phyloP scores from a whole-genome alignment of 2,329 filamentous ascomycete species.

The Dactylonectria macrodidyma region DNA sequence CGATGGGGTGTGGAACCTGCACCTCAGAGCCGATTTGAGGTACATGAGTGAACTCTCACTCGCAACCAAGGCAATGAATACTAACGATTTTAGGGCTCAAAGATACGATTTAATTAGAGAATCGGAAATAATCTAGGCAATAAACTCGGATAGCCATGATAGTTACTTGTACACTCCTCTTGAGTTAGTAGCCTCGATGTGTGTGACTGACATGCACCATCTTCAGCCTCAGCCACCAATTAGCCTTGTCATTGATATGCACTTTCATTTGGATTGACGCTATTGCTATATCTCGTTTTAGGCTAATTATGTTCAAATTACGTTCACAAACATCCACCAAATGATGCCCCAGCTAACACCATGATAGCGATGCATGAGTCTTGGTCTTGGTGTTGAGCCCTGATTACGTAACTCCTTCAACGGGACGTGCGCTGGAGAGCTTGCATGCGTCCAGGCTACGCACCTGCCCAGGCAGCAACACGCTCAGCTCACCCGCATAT shows the following conservation, averaged over 20 bases:
- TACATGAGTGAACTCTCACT: too few relatives aligned
- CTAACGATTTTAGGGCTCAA: too few relatives aligned
- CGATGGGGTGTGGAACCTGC: too few relatives aligned
- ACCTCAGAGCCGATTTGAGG: too few relatives aligned
- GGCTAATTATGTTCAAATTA: not conserved
- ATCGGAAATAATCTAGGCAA: too few relatives aligned
- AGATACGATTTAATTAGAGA: too few relatives aligned
- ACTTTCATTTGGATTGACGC: not conserved
- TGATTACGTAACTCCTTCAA: not conserved
- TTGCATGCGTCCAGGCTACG: not conserved
- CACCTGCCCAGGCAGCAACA: conserved; percentile 7
- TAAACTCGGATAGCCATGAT: too few relatives aligned
- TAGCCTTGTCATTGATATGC: not conserved
- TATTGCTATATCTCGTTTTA: not conserved
- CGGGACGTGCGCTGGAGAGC: not conserved
- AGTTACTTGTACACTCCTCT: too few relatives aligned
- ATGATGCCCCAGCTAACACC: not conserved
- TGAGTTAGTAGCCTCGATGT: too few relatives aligned
- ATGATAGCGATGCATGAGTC: not conserved
- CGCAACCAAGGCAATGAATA: too few relatives aligned
- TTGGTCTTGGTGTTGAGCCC: not conserved
- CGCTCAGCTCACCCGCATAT: not conserved
- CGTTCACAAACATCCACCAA: not conserved
- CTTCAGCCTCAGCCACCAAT: not conserved
- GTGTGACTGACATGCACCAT: too few relatives aligned